Evolutionary conservation across 176 grass and related monocot genomes (phyloP).

Genomic region (Poa annua): DNA sequence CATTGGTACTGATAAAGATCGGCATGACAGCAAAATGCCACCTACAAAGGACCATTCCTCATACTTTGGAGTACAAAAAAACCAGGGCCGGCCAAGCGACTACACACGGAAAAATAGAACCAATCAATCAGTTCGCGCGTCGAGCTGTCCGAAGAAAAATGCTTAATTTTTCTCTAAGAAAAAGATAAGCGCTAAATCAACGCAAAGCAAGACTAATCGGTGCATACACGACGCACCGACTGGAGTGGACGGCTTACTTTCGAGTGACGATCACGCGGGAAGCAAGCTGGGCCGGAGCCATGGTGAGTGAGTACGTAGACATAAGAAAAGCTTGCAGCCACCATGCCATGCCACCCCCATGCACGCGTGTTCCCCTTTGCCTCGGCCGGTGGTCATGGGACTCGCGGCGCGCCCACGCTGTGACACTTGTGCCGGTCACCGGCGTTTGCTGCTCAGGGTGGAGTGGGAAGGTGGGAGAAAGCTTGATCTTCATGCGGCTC

Average conservation of each 20-base stretch:
- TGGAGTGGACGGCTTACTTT: neutral
- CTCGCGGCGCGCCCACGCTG: slow-evolving; percentile 1
- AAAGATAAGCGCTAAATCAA: neutral
- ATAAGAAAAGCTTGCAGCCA: slow-evolving; percentile 25
- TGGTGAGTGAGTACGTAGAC: neutral
- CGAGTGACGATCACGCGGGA: slow-evolving; percentile 19
- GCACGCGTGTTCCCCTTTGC: slow-evolving; percentile 24
- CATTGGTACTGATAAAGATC: slow-evolving; percentile 5
- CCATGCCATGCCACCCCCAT: neutral
- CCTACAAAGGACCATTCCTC: slow-evolving; percentile 34
- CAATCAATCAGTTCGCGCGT: slow-evolving; percentile 36
- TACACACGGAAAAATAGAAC: neutral
- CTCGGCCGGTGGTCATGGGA: slow-evolving; percentile 12
- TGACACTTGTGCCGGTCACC: slow-evolving; percentile 41
- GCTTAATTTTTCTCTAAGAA: no score
- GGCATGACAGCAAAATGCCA: slow-evolving; percentile 46
- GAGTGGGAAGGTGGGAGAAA: slow-evolving; percentile 19
- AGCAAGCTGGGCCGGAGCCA: neutral
- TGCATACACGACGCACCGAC: slow-evolving; percentile 26
- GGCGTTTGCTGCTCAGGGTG: slow-evolving; percentile 15
- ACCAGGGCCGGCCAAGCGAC: neutral
- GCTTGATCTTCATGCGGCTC: neutral
- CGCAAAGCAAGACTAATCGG: slow-evolving; percentile 1
- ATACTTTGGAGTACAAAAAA: slow-evolving; percentile 38
- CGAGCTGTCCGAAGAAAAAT: slow-evolving; percentile 18